Conservation (phyloP, 2,329 filamentous ascomycete genomes). For the Bipolaris victoriae region DNA sequence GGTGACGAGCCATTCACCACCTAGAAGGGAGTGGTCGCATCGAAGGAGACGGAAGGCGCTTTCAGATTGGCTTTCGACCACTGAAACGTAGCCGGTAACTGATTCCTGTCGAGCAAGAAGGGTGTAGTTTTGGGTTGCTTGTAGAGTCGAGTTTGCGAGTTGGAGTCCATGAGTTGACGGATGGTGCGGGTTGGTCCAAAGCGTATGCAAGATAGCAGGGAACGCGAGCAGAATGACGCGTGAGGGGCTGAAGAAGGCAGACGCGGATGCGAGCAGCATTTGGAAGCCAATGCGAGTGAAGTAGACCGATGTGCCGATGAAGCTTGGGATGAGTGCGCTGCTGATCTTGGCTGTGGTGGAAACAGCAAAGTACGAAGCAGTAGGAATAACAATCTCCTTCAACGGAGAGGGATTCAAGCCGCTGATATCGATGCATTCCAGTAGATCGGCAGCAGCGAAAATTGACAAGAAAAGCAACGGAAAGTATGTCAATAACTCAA, state of each 20-base stretch:
- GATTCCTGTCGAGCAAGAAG: slow-evolving; percentile 85
- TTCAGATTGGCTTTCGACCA: slow-evolving; percentile 72
- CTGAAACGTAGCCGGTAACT: slow-evolving; percentile 88
- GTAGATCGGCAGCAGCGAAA: slow-evolving; percentile 54
- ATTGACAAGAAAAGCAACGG: slow-evolving; percentile 51
- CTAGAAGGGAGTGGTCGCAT: slow-evolving; percentile 92
- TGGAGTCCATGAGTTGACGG: slow-evolving; percentile 65
- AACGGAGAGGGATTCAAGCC: slow-evolving; percentile 62
- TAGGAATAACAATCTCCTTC: slow-evolving; percentile 68
- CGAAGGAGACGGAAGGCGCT: slow-evolving; percentile 80
- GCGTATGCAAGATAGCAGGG: slow-evolving; percentile 75
- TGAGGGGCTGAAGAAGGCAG: slow-evolving; percentile 71
- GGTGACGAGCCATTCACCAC: slow-evolving; percentile 83
- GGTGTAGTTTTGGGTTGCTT: slow-evolving; percentile 67
- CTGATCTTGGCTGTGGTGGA: slow-evolving; percentile 55
- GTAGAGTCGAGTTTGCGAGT: slow-evolving; percentile 69
- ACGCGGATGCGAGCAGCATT: slow-evolving; percentile 68
- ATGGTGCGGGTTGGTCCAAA: slow-evolving; percentile 76
- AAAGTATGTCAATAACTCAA: slow-evolving; percentile 74
- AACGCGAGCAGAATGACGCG: slow-evolving; percentile 69
- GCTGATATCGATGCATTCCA: slow-evolving; percentile 67
- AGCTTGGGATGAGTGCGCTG: slow-evolving; percentile 51
- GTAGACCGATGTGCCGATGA: slow-evolving; percentile 67
- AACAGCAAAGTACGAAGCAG: slow-evolving; percentile 71
- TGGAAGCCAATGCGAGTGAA: slow-evolving; percentile 77